Evolutionary conservation across 1,139 yeast genomes (phyloP), one percentile per base, ranked within the genome.

Genomic region (Yamadazyma trypodendri): DNA sequence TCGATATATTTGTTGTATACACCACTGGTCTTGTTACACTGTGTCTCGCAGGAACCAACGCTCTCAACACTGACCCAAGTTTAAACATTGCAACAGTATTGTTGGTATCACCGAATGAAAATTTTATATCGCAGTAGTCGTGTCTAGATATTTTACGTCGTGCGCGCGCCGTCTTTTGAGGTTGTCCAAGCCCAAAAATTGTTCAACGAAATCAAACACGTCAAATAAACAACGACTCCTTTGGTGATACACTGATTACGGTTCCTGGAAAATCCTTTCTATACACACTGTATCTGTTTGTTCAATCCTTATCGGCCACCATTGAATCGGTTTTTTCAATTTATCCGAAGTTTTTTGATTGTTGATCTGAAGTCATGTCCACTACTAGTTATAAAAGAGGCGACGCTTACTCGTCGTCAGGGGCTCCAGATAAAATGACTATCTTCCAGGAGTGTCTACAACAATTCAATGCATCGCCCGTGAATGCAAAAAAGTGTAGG

Each of bases 401-500:
- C 65, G 96, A 88, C 60, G 89, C 86, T 58, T 62, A 61, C 46
- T 63, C 79, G 43, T 45, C 58, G 31, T 45, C 58, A 28, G 84
- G 81, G 37, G 61, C 76, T 48, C 94, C 96, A 43, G 98, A 92
- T 65, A 89, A 89, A 66, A 92, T 92, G 97, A 84, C 96, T 9
- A 92, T 94, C 48, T 90, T 86, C 62, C 99, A 92, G 66, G 96
- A 90, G 61, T 90, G 97, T 68, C 72, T 88, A 54, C 87, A 87
- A 51, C 92, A 87, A 46, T 94, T 92, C 76, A 90, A 90, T 67
- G 88, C 92, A 47, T 77, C 95, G 31, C 96, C 96, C 13, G 84
- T 90, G 43, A 84, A 86, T 53, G 87, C 97, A 24, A 84, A 81
- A 52, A 84, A 84, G 63, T 88, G 96, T 59, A 86, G 98, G 52